Evolutionary conservation across 352 stramenopile species (phyloP), one percentile per base, ranked within the genome.

Genomic region (Thalassiosira pacifica): DNA sequence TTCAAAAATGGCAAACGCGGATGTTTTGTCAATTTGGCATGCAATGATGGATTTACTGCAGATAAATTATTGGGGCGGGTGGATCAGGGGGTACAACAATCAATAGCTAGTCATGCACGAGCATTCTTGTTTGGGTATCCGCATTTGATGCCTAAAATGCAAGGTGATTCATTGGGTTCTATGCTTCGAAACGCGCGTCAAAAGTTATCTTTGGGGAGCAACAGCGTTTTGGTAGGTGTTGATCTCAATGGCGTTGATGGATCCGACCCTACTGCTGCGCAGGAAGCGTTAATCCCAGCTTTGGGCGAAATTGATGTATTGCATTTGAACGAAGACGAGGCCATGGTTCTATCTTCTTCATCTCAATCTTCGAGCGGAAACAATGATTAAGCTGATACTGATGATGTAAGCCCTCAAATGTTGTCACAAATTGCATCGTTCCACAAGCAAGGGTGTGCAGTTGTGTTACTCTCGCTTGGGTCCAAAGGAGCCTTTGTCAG

Each of bases 301-400:
- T 71, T 87, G 57, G 45, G 40, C 32, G 40, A 79, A 68, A 83
- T 87, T 45, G 81, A 87, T 53, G 72, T 87, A 13, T 69, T 87
- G 24, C 81, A 87, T 79, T 81, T 87, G n/a, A 87, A 87, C 73
- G 81, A 87, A 87, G 68, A 87, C 13, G 81, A 87, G 57, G 81
- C 74, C 18, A 74, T 52, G 37, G 69, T 87, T 24, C 42, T 87
- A 40, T 81, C 69, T 52, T 76, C 55, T 53, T 45, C 34, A 42
- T 11, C 70, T 57, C 32, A 72, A 31, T 22, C 55, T 34, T 34
- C 52, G 18, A 18, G 4, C 29, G 64, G 76, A 63, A 45, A n/a
- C n/a, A n/a, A 42, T 65, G 53, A 80, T 57, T 52, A 75, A 32
- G 53, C 5, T 37, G 53, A 31, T 48, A 72, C 45, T 61, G 75